Evolutionary conservation across 2,329 filamentous ascomycete species (phyloP).

Genomic region (Cladobotryum mycophilum): DNA sequence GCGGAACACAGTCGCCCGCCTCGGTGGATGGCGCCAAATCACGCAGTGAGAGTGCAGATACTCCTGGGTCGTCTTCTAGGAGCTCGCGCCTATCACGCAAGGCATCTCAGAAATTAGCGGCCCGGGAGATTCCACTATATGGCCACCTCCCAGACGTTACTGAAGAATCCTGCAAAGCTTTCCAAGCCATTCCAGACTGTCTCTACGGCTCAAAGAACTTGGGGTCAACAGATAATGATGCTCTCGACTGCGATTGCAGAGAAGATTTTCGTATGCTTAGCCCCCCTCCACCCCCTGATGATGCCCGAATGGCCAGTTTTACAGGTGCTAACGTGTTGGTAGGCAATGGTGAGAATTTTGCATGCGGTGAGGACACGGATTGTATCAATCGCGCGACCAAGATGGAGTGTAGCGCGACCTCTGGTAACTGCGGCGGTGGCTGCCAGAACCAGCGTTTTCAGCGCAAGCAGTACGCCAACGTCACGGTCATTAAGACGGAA

Average conservation of each 20-base stretch:
- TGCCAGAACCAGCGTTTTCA: constrained; percentile 97
- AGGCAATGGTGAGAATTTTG: constrained; percentile 65
- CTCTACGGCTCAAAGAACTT: constrained; percentile 88
- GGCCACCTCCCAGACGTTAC: constrained; percentile 72
- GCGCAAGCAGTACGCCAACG: constrained; percentile 79
- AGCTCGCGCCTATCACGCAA: constrained; percentile 68
- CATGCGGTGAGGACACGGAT: constrained; percentile 92
- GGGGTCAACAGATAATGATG: constrained; percentile 82
- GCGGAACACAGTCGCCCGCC: constrained; percentile 29
- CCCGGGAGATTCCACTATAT: constrained; percentile 61
- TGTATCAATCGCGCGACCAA: constrained; percentile 98
- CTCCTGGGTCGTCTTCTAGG: constrained; percentile 42
- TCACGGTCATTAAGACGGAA: constrained; percentile 94
- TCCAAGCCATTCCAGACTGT: constrained; percentile 77
- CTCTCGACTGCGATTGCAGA: constrained; percentile 88
- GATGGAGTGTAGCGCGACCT: constrained; percentile 85
- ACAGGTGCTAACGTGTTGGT: constrained; percentile 10
- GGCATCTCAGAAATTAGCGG: constrained; percentile 58
- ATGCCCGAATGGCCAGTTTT: constrained; percentile 10
- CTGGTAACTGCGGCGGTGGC: constrained; percentile 70
- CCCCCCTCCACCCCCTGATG: constrained; percentile 5
- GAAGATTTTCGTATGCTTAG: constrained; percentile 84
- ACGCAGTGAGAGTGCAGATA: constrained; percentile 42
- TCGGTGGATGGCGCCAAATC: constrained; percentile 42
- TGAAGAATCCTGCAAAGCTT: constrained; percentile 65